Evolutionary conservation across 257 asterid species (phyloP), one percentile per base, ranked within the genome.

Genomic region (Rauvolfia tetraphylla): DNA sequence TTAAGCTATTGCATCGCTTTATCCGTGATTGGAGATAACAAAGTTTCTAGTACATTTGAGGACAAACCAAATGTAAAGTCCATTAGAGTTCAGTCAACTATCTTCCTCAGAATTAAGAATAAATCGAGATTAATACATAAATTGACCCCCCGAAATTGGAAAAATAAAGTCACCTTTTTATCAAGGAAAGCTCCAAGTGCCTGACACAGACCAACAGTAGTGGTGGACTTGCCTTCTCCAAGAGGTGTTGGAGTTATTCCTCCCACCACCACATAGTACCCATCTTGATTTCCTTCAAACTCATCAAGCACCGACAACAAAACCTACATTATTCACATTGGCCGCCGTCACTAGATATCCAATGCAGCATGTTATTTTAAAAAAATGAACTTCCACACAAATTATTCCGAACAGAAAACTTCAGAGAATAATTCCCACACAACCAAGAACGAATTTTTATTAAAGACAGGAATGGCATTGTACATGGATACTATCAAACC

Each of bases 171-270:
- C 81, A 95, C 99, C 98, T 92, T 95, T 81, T 91, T 91, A 80
- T 91, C 98, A 79, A 91, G 99, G 80, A 87, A 95, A 84, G 98
- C 98, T 73, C 99, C 97, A 84, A 95, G 78, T 8, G 99, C 99
- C 87, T 95, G 98, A 80, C 99, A 95, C 23, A 95, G 91, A 74
- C 99, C 99, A 68, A 92, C 98, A 29, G 99, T 91, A 65, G 99
- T 92, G 3, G 99, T 95, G 75, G 98, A 92, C 85, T 95, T 95
- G 77, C 98, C 97, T 86, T 95, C 99, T 83, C 99, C 99, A 72
- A 95, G 99, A 81, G 99, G 99, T 25, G 99, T 95, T 57, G 99
- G 97, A 80, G 99, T 92, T 70, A 95, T 92, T 69, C 98, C 98
- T 66, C 98, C 98, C 59, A 95, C 98, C 70, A 95, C 97, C 85